Evolutionary conservation across 441 rosid species (phyloP).

Genomic region (Adansonia madagascariensis): DNA sequence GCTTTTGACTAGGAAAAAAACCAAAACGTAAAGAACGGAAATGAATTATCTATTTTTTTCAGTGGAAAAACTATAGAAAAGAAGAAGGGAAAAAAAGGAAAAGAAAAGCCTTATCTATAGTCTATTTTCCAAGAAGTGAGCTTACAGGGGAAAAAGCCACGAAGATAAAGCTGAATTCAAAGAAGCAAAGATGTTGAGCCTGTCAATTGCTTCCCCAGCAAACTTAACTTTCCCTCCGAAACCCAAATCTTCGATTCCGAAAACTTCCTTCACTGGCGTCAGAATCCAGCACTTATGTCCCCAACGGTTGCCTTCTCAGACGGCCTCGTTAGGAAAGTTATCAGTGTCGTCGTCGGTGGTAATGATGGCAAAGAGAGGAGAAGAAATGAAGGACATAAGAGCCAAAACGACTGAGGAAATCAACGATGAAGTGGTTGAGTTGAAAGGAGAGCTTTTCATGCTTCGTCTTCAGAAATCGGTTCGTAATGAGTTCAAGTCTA

Average conservation of each 20-base stretch:
- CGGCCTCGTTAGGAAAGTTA: constrained; percentile 35
- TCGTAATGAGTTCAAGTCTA: constrained; percentile 86
- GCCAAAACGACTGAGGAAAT: constrained; percentile 69
- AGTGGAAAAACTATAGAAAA: neutral
- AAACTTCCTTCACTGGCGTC: constrained; percentile 57
- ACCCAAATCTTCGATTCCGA: constrained; percentile 33
- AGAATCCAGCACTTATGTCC: constrained; percentile 45
- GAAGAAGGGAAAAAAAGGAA: neutral
- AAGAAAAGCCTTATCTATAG: neutral
- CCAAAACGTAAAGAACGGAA: too few relatives aligned
- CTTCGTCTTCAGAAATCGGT: constrained; percentile 83
- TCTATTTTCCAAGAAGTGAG: neutral
- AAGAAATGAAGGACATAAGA: constrained; percentile 78
- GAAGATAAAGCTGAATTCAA: neutral
- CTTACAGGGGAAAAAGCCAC: neutral
- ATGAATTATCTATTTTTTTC: too few relatives aligned
- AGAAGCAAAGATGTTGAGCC: constrained; percentile 54
- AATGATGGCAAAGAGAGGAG: constrained; percentile 84
- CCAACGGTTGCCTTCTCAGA: constrained; percentile 28
- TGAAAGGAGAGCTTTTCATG: constrained; percentile 92
- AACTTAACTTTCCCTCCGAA: constrained; percentile 42
- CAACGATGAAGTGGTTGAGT: constrained; percentile 80
- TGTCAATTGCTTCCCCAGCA: constrained; percentile 52
- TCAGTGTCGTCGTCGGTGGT: constrained; percentile 45
- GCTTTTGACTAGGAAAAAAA: too few relatives aligned